phyloP scores from a whole-genome alignment of 2,329 filamentous ascomycete species.

The Colletotrichum cordylinicola region DNA sequence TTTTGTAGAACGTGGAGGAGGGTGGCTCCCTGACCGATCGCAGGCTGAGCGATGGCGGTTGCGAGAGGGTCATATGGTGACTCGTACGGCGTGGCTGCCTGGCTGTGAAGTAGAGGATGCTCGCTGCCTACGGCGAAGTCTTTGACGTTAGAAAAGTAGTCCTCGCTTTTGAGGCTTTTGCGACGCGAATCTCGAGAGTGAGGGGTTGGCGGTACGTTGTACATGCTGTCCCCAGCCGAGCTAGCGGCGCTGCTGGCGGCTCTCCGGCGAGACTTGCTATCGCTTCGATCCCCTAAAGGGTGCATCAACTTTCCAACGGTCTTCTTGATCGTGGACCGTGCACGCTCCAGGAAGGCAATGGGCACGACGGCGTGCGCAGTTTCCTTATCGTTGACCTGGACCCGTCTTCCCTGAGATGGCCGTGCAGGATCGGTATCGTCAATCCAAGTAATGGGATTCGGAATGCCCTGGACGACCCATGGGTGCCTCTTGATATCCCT shows the following conservation, averaged over 20 bases:
- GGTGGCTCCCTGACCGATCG: not conserved
- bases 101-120: slow-evolving; percentile 78
- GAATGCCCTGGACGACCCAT: slow-evolving; percentile 84
- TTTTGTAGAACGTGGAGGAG: not conserved
- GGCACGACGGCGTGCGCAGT: slow-evolving; percentile 90
- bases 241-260: slow-evolving; percentile 70
- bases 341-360: slow-evolving; percentile 84
- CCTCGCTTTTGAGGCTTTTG: slow-evolving; percentile 58
- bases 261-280: slow-evolving; percentile 58
- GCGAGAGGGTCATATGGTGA: slow-evolving; percentile 47
- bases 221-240: slow-evolving; percentile 62
- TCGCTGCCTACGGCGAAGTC: slow-evolving; percentile 46
- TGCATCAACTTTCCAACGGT: slow-evolving; percentile 69
- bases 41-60: slow-evolving; percentile 30
- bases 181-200: slow-evolving; percentile 59
- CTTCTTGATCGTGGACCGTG: slow-evolving; percentile 79
- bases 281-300: slow-evolving; percentile 60
- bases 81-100: slow-evolving; percentile 71
- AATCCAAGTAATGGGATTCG: slow-evolving; percentile 81
- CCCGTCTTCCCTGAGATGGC: slow-evolving; percentile 80
- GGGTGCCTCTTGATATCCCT: slow-evolving; percentile 92
- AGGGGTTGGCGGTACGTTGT: slow-evolving; percentile 53
- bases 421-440: slow-evolving; percentile 89
- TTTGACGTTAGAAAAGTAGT: slow-evolving; percentile 56
- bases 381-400: slow-evolving; percentile 91